Conservation (phyloP, 1,139 yeast species). For the Sugiyamaella paludigena region DNA sequence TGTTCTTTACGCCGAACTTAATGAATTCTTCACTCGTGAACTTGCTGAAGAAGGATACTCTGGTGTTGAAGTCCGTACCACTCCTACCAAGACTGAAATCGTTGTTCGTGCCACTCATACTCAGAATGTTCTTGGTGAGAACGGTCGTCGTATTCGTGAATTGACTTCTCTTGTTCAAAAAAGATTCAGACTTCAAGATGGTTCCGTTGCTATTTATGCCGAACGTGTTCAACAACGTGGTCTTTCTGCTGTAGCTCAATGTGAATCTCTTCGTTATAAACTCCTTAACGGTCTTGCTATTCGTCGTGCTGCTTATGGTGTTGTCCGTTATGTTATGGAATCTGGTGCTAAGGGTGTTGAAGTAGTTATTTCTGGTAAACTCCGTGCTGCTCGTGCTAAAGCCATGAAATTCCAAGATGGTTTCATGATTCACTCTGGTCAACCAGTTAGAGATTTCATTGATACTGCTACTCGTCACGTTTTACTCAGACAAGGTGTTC, state of each 20-base stretch:
- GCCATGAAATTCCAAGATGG: conserved; percentile 99
- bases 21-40: conserved; percentile 99
- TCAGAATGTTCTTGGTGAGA: conserved; percentile 98
- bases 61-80: conserved; percentile 99
- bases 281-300: conserved; percentile 98
- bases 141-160: conserved; percentile 99
- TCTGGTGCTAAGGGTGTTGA: conserved; percentile 99
- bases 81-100: conserved; percentile 97
- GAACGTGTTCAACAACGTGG: conserved; percentile 99
- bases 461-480: conserved; percentile 99
- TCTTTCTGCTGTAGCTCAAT: conserved; percentile 99
- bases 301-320: conserved; percentile 99
- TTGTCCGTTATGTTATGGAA: conserved; percentile 99
- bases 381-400: conserved; percentile 99
- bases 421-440: conserved; percentile 99
- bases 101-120: conserved; percentile 99
- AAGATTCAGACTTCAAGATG: conserved; percentile 97
- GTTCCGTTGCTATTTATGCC: conserved; percentile 92
- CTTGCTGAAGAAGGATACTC: conserved; percentile 99
- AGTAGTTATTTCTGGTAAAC: conserved; percentile 98
- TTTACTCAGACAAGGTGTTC: conserved; percentile 99
- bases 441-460: conserved; percentile 98
- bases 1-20: conserved; percentile 99
- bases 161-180: conserved; percentile 96
- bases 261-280: conserved; percentile 98